Conservation (phyloP, 2,329 filamentous ascomycete genomes). For the Fusarium clavum region DNA sequence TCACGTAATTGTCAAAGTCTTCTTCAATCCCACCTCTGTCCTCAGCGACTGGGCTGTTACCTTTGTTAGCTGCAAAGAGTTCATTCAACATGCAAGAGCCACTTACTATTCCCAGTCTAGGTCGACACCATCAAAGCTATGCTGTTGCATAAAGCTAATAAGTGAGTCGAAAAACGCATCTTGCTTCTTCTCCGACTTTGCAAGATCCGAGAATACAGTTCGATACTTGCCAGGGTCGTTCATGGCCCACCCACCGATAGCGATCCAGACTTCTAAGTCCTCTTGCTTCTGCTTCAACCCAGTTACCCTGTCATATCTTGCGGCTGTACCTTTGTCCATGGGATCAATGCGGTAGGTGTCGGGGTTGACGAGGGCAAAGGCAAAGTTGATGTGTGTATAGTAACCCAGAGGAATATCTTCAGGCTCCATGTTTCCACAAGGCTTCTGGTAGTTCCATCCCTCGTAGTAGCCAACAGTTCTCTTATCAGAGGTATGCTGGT, state of each 20-base stretch:
- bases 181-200: not conserved
- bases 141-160: rapidly evolving
- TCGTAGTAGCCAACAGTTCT: conserved; percentile 49
- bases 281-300: conserved; percentile 45
- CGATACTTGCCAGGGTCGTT: conserved; percentile 2
- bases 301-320: rapidly evolving
- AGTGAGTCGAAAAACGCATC: not conserved
- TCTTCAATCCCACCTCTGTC: not conserved
- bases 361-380: conserved; percentile 51
- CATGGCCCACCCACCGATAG: conserved; percentile 5
- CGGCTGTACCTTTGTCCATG: not conserved
- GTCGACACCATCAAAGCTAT: not conserved
- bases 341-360: conserved; percentile 41
- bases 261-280: conserved; percentile 47
- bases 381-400: conserved; percentile 52
- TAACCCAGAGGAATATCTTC: conserved; percentile 37
- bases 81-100: too few relatives aligned
- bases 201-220: rapidly evolving
- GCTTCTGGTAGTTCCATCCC: conserved; percentile 36
- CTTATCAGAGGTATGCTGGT: too few relatives aligned
- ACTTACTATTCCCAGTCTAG: not conserved
- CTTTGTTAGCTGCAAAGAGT: too few relatives aligned
- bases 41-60: not conserved
- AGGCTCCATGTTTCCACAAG: conserved; percentile 34
- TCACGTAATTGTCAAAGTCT: not conserved